A percentile compares a stretch with the other conserved stretches of the same genome.
phyloP scores from a whole-genome alignment of 1,284 basidiomycete species.

The Heterobasidion annosum region DNA sequence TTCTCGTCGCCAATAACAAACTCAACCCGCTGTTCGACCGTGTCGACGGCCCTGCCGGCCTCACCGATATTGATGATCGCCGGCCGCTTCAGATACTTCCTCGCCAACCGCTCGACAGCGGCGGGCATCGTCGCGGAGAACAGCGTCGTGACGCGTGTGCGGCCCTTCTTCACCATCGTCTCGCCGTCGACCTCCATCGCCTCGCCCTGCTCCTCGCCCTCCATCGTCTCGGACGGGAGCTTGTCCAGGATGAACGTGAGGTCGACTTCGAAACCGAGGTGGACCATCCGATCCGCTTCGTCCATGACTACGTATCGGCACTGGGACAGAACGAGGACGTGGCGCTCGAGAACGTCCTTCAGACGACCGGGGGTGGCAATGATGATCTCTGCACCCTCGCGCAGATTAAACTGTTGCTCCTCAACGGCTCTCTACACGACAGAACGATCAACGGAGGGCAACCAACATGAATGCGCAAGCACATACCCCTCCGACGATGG shows the following conservation, averaged over 20 bases:
- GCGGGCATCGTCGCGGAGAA: constrained; percentile 99
- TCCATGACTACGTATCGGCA: constrained; percentile 99
- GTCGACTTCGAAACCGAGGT: constrained; percentile 93
- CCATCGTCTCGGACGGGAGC: constrained; percentile 79
- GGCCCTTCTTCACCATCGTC: constrained; percentile 59
- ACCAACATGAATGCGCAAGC: constrained; percentile 4
- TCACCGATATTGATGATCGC: constrained; percentile 97
- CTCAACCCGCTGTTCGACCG: constrained; percentile 94
- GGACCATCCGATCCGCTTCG: constrained; percentile 98
- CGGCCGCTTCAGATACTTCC: constrained; percentile 88
- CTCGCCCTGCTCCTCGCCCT: constrained; percentile 65
- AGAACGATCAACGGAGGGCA: constrained; percentile 2
- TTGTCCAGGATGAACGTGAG: constrained; percentile 94
- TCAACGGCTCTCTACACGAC: constrained; percentile 69
- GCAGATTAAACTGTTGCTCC: constrained; percentile 93
- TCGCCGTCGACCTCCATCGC: constrained; percentile 63
- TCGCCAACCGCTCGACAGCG: constrained; percentile 87
- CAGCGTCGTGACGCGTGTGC: constrained; percentile 82
- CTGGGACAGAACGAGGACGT: constrained; percentile 91
- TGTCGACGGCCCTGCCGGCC: constrained; percentile 95
- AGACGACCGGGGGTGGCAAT: constrained; percentile 97
- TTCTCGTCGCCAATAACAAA: constrained; percentile 91
- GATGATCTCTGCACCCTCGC: constrained; percentile 95
- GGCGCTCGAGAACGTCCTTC: constrained; percentile 94
- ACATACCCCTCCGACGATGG: constrained; percentile 92